These are phyloP conservation scores for Heliamphora exappendiculata DNA, from an alignment of 148 eudicot species.

Conservation along the genomic window DNA sequence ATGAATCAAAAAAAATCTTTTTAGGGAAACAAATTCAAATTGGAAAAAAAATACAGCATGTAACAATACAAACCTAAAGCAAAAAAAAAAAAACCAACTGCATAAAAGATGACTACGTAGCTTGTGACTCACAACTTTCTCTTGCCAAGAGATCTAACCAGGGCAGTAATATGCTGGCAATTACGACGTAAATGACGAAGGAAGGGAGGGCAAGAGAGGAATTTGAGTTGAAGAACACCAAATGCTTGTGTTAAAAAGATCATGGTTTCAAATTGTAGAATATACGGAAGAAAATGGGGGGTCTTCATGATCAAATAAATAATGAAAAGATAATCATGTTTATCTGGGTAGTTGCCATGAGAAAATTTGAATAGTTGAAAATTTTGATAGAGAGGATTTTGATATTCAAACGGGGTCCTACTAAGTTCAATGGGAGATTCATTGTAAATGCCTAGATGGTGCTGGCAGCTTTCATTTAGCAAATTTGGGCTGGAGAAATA, in stretches of 20 bases:
- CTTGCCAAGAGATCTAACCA: background rate
- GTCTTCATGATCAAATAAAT: background rate
- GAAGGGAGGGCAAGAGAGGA: background rate
- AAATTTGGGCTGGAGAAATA: no score
- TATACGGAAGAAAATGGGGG: background rate
- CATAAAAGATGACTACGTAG: background rate
- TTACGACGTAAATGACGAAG: background rate
- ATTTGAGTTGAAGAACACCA: background rate
- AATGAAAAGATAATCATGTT: background rate
- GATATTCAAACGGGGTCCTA: no score
- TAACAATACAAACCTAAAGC: background rate
- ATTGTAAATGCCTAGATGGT: no score
- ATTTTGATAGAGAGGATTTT: no score
- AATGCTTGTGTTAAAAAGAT: background rate
- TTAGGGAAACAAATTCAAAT: background rate
- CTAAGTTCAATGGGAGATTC: no score
- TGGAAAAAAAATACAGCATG: background rate
- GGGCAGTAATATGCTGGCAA: background rate
- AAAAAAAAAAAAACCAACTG: background rate
- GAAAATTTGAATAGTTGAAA: background rate
- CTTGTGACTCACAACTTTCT: background rate
- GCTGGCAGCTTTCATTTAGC: no score
- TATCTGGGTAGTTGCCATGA: background rate
- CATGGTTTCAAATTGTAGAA: background rate
- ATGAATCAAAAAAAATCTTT: background rate